A percentile compares a stretch with the other conserved stretches of the same genome.
phyloP scores from a whole-genome alignment of 768 basidiomycete species.

The Russula abietina region DNA sequence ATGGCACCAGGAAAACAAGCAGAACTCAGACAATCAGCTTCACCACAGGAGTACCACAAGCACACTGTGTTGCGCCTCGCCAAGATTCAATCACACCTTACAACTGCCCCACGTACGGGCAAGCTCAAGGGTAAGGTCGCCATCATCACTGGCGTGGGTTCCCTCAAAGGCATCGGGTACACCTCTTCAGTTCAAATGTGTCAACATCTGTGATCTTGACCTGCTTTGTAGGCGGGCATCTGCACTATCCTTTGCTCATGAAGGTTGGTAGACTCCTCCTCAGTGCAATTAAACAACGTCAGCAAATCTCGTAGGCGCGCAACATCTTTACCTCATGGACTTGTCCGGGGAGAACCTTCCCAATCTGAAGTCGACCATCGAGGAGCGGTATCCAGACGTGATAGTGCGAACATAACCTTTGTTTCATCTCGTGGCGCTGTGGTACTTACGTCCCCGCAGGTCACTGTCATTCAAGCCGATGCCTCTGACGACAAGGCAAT shows the following conservation, averaged over 20 bases:
- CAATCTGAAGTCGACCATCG: slow-evolving; percentile 62
- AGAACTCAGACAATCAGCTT: not conserved
- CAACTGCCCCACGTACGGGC: slow-evolving; percentile 43
- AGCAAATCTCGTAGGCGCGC: slow-evolving; percentile 48
- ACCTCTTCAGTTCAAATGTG: slow-evolving; percentile 25
- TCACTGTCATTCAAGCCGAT: slow-evolving; percentile 72
- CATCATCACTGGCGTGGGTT: slow-evolving; percentile 84
- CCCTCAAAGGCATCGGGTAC: slow-evolving; percentile 84
- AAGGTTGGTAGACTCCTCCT: slow-evolving; percentile 44
- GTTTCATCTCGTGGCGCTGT: not conserved
- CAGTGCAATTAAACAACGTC: not conserved
- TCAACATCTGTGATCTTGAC: not conserved
- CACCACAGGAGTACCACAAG: slow-evolving; percentile 46
- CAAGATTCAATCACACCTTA: slow-evolving; percentile 63
- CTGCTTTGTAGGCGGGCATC: slow-evolving; percentile 52
- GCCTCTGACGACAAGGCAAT: slow-evolving; percentile 76
- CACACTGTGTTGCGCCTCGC: slow-evolving; percentile 60
- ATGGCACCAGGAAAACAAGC: slow-evolving; percentile 18
- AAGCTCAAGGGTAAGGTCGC: slow-evolving; percentile 75
- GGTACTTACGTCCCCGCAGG: slow-evolving; percentile 39
- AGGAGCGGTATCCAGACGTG: slow-evolving; percentile 64
- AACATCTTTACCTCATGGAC: slow-evolving; percentile 72
- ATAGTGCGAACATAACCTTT: slow-evolving; percentile 46
- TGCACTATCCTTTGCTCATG: slow-evolving; percentile 69
- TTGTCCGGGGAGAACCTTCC: slow-evolving; percentile 62